Evolutionary conservation across 2,329 filamentous ascomycete genomes (phyloP).

Genomic region (Orbilia oligospora): DNA sequence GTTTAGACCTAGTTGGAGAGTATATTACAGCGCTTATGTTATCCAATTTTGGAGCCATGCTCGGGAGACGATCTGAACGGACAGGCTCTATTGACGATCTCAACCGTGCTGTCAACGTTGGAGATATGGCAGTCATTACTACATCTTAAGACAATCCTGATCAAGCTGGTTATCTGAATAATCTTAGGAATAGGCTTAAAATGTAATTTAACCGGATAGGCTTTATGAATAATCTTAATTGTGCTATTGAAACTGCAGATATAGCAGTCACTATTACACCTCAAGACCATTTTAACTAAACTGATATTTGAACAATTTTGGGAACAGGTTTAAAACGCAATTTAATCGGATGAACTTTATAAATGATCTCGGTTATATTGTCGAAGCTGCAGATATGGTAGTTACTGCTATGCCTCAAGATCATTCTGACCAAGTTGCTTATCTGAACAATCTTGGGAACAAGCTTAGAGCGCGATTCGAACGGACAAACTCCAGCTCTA

Average conservation of each 20-base stretch:
- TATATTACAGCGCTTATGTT: too few relatives aligned
- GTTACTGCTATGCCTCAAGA: not conserved
- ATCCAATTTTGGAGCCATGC: slow-evolving; percentile 10
- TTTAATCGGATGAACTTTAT: not conserved
- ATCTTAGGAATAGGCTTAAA: not conserved
- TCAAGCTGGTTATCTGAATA: not conserved
- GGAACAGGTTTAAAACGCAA: not conserved
- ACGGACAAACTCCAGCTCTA: not conserved
- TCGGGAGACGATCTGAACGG: slow-evolving; percentile 5
- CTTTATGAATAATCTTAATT: not conserved
- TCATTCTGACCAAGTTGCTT: not conserved
- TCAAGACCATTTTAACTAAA: not conserved
- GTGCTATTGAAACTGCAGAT: not conserved
- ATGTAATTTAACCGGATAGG: not conserved
- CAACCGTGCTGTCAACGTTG: not conserved
- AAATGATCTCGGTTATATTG: not conserved
- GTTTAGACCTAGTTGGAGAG: too few relatives aligned
- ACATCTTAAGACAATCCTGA: not conserved
- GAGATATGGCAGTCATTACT: not conserved
- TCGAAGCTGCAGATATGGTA: not conserved
- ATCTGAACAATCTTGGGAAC: not conserved
- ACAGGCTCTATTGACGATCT: not conserved
- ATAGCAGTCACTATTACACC: not conserved
- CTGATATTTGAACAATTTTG: not conserved
- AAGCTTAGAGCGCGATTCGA: not conserved